A percentile compares a stretch with the other conserved stretches of the same genome.
Conservation (phyloP, 306 rosid genomes). For the Begonia fuchsioides region DNA sequence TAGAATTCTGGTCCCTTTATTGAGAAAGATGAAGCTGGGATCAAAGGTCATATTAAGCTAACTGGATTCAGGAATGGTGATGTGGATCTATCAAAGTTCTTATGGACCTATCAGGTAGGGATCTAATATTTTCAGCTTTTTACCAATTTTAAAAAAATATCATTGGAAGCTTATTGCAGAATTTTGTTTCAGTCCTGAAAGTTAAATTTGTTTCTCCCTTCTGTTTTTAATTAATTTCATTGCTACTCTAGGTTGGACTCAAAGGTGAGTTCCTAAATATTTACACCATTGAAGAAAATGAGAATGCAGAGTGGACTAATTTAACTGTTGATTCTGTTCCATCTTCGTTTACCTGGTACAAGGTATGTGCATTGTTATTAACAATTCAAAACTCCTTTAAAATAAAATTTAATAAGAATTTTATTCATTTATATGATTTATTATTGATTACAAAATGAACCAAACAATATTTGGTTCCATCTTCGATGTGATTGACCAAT, state of each 20-base stretch:
- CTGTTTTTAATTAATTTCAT: background rate
- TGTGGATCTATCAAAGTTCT: conserved; percentile 53
- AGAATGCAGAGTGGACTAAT: conserved; percentile 53
- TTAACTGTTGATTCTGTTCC: conserved; percentile 39
- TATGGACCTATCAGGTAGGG: conserved; percentile 87
- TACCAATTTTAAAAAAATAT: too few relatives aligned
- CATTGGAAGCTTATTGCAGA: too few relatives aligned
- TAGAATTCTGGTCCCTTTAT: conserved; percentile 88
- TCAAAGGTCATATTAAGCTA: conserved; percentile 59
- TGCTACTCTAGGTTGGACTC: conserved; percentile 67
- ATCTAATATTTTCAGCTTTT: conserved; percentile 5
- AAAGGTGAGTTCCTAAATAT: conserved; percentile 53
- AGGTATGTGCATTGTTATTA: conserved; percentile 34
- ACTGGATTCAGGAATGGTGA: conserved; percentile 63
- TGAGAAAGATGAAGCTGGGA: conserved; percentile 91
- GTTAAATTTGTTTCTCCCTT: too few relatives aligned
- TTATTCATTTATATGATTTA: too few relatives aligned
- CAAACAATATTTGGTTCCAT: too few relatives aligned
- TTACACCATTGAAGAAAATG: conserved; percentile 38
- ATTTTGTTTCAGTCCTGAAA: too few relatives aligned
- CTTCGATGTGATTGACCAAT: too few relatives aligned
- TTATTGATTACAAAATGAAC: too few relatives aligned
- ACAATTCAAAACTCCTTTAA: conserved; percentile 5
- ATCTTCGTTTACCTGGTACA: conserved; percentile 80
- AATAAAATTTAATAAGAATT: too few relatives aligned